These are phyloP conservation scores for Vanderwaltozyma yarrowii DNA, from an alignment of 805 yeast genomes.

Conservation along the genomic window DNA sequence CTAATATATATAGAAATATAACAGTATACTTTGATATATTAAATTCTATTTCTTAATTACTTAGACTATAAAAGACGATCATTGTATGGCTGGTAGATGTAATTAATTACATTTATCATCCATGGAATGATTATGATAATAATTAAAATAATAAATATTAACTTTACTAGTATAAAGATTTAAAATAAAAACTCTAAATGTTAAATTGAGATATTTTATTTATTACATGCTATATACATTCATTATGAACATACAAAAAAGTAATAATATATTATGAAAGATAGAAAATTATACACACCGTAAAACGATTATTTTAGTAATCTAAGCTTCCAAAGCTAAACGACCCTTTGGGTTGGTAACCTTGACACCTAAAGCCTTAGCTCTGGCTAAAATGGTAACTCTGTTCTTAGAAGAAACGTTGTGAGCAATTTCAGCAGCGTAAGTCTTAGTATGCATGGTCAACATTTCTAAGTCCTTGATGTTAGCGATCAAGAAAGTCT, in stretches of 20 bases:
- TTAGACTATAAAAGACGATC: too few relatives aligned
- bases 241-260: not conserved
- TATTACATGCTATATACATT: not conserved
- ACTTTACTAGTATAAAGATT: too few relatives aligned
- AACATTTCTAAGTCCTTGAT: slow-evolving; percentile 87
- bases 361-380: slow-evolving; percentile 96
- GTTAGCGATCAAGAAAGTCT: slow-evolving; percentile 90
- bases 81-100: too few relatives aligned
- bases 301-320: slow-evolving; percentile 3
- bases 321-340: slow-evolving; percentile 93
- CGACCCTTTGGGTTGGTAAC: slow-evolving; percentile 99
- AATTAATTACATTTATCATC: too few relatives aligned
- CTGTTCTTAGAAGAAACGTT: slow-evolving; percentile 97
- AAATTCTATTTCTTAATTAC: too few relatives aligned
- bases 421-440: slow-evolving; percentile 99
- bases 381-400: slow-evolving; percentile 90
- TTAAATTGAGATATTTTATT: not conserved
- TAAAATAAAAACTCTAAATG: not conserved
- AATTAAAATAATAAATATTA: too few relatives aligned
- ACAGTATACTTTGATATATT: too few relatives aligned
- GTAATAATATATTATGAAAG: slow-evolving; percentile 2
- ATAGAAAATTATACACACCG: slow-evolving; percentile 5
- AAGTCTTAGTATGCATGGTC: slow-evolving; percentile 93
- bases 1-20: too few relatives aligned
- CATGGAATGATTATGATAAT: too few relatives aligned